Evolutionary conservation across 805 yeast species (phyloP).

Genomic region (Kregervanrija delftensis): DNA sequence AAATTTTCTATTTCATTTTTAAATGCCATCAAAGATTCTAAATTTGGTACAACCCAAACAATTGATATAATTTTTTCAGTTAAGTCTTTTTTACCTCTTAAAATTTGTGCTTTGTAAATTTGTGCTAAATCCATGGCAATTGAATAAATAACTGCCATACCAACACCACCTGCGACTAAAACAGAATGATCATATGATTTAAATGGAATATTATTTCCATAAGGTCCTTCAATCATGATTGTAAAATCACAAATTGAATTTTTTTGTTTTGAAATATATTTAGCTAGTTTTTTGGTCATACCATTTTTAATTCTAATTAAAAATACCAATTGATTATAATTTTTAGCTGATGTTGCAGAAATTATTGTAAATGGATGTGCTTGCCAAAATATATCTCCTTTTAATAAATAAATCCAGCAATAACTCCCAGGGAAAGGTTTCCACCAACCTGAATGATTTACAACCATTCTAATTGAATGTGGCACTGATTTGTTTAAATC

Average conservation of each 20-base stretch:
- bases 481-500: slow-evolving; percentile 9
- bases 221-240: slow-evolving; percentile 55
- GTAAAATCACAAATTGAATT: slow-evolving; percentile 31
- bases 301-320: slow-evolving; percentile 49
- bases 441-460: slow-evolving; percentile 50
- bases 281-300: slow-evolving; percentile 36
- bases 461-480: slow-evolving; percentile 41
- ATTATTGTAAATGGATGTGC: slow-evolving; percentile 63
- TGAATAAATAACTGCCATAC: slow-evolving; percentile 50
- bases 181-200: slow-evolving; percentile 40
- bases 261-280: slow-evolving; percentile 25
- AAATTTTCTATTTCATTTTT: slow-evolving; percentile 23
- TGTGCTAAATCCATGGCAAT: slow-evolving; percentile 36
- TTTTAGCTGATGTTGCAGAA: slow-evolving; percentile 33
- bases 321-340: slow-evolving; percentile 37
- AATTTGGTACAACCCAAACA: slow-evolving; percentile 26
- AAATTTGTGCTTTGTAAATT: slow-evolving; percentile 23
- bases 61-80: slow-evolving; percentile 19
- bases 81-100: slow-evolving; percentile 16
- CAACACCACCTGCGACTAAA: slow-evolving; percentile 59
- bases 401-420: slow-evolving; percentile 47
- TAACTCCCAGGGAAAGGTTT: slow-evolving; percentile 54
- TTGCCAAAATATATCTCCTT: slow-evolving; percentile 46
- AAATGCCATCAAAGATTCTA: slow-evolving; percentile 26
- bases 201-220: slow-evolving; percentile 44